Conservation (phyloP, 2,329 filamentous ascomycete species). For the Elsinoe ampelina region DNA sequence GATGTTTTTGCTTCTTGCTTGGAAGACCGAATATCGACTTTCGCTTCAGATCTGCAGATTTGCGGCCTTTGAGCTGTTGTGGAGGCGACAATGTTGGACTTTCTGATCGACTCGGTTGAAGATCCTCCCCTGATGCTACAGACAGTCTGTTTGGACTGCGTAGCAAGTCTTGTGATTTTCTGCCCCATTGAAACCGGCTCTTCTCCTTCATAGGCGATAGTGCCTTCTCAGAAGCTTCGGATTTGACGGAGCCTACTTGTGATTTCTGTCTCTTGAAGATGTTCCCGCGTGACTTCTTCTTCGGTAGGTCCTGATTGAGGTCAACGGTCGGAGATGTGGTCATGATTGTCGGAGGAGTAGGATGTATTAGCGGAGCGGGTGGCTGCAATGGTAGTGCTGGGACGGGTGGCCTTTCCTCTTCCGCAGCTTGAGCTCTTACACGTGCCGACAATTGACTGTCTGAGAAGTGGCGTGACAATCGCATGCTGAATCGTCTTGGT, state of each 20-base stretch:
- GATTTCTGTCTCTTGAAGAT: conserved; percentile 24
- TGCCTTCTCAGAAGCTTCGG: conserved; percentile 1
- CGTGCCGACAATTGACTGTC: conserved; percentile 76
- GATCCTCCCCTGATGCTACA: conserved; percentile 25
- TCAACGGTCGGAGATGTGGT: conserved; percentile 76
- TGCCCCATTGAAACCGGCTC: conserved; percentile 5
- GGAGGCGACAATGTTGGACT: conserved; percentile 1
- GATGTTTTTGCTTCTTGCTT: conserved; percentile 62
- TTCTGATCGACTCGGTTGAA: conserved; percentile 47
- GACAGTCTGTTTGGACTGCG: not conserved
- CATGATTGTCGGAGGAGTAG: conserved; percentile 54
- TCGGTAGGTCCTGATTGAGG: conserved; percentile 24
- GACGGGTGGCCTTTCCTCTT: conserved; percentile 44
- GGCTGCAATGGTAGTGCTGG: conserved; percentile 31
- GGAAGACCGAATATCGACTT: conserved; percentile 68
- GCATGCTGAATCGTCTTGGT: conserved; percentile 49
- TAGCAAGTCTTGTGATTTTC: conserved; percentile 6
- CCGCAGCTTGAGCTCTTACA: conserved; percentile 57
- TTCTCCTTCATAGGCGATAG: conserved; percentile 10
- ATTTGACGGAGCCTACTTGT: conserved; percentile 23
- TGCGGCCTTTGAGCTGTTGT: conserved; percentile 27
- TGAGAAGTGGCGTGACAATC: conserved; percentile 85
- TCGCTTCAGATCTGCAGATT: conserved; percentile 9
- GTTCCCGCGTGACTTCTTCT: conserved; percentile 14
- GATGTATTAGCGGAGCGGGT: not conserved